Conservation (phyloP, 352 stramenopile species). For the Blastocystis sp. region DNA sequence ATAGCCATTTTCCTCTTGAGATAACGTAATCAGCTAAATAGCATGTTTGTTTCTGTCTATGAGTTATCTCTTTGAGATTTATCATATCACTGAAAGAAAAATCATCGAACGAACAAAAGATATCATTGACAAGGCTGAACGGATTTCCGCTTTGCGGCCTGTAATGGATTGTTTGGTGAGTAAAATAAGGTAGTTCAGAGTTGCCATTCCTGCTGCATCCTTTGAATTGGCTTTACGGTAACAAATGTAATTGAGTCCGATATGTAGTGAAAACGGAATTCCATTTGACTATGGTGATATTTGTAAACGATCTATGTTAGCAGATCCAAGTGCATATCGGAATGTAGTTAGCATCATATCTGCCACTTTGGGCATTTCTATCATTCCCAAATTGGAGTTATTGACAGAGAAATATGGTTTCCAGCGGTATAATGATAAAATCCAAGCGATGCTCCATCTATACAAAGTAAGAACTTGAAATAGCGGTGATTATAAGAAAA, state of each 20-base stretch:
- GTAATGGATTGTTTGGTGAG: neutral
- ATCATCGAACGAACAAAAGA: constrained; percentile 42
- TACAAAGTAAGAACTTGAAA: constrained; percentile 15
- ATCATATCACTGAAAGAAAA: constrained; percentile 18
- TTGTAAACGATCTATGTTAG: constrained; percentile 48
- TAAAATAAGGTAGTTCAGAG: neutral
- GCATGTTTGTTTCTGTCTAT: constrained; percentile 20
- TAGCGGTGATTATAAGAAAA: neutral
- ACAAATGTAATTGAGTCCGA: neutral
- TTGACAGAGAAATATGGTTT: constrained; percentile 27
- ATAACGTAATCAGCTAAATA: neutral
- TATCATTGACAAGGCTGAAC: neutral
- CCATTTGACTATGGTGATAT: constrained; percentile 47
- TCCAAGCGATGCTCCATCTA: neutral
- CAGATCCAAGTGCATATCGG: neutral
- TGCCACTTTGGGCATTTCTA: neutral
- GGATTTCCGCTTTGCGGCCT: neutral
- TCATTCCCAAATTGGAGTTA: neutral
- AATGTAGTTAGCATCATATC: neutral
- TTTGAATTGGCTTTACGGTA: constrained; percentile 48
- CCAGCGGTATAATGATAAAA: neutral
- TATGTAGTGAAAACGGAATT: neutral
- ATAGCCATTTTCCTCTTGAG: neutral
- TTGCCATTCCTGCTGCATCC: constrained; percentile 16
- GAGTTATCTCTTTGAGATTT: constrained; percentile 46